phyloP scores from a whole-genome alignment of 345 rosid species.

The Punica granatum region DNA sequence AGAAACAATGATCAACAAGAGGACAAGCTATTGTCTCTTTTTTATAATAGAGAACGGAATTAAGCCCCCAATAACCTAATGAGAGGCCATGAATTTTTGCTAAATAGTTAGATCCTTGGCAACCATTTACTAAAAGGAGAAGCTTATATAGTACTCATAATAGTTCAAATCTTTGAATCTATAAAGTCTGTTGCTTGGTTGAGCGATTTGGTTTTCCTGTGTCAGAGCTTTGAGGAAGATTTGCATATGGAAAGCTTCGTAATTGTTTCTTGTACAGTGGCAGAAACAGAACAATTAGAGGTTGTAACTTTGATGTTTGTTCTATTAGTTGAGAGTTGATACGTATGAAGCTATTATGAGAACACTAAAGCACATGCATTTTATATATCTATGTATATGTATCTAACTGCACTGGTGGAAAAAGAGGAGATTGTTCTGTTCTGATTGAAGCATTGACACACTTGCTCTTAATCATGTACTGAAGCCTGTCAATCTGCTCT shows the following conservation, averaged over 20 bases:
- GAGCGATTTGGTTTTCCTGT: no score
- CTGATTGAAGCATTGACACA: background rate
- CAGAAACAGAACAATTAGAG: background rate
- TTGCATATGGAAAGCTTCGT: background rate
- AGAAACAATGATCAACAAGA: background rate
- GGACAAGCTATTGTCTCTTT: background rate
- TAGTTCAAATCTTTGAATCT: background rate
- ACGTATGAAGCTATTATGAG: background rate
- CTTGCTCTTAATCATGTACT: background rate
- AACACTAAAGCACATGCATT: background rate
- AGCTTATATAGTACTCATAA: background rate
- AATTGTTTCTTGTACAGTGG: background rate
- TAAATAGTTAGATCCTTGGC: background rate
- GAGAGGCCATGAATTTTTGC: background rate
- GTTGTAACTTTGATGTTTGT: background rate
- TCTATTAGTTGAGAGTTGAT: background rate
- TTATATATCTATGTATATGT: background rate
- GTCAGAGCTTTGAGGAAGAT: background rate
- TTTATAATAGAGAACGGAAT: background rate
- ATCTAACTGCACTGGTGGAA: background rate
- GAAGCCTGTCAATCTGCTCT: conserved; percentile 1
- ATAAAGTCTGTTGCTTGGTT: no score
- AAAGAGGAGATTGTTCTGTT: background rate
- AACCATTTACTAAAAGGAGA: background rate
- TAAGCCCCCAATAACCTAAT: background rate